Percentiles rank a stretch among this genome's conserved stretches.
phyloP scores from a whole-genome alignment of 73 alveolate species.

The Paramecium primaurelia region DNA sequence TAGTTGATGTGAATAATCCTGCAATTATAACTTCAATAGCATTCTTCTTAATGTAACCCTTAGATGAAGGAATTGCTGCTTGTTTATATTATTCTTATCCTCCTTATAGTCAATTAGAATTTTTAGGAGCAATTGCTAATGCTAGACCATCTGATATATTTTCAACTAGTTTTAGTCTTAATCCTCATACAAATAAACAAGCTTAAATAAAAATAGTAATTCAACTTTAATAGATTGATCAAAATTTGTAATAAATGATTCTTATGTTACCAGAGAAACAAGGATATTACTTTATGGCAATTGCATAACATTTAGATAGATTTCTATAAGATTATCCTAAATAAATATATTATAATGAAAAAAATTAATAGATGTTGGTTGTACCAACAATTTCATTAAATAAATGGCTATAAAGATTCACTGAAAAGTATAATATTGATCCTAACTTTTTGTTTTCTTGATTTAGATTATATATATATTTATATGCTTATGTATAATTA shows the following conservation, averaged over 20 bases:
- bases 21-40: conserved; percentile 68
- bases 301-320: conserved; percentile 84
- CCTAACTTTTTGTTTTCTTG: conserved; percentile 90
- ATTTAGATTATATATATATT: not conserved
- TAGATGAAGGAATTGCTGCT: conserved; percentile 82
- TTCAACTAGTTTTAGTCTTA: conserved; percentile 91
- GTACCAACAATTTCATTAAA: conserved; percentile 88
- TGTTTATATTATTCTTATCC: conserved; percentile 84
- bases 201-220: conserved; percentile 77
- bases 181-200: conserved; percentile 82
- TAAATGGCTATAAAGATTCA: conserved; percentile 88
- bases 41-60: conserved; percentile 73
- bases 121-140: conserved; percentile 94
- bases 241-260: conserved; percentile 68
- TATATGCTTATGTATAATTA: not conserved
- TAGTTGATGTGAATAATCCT: conserved; percentile 71
- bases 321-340: conserved; percentile 84
- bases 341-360: conserved; percentile 60
- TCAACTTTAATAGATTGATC: conserved; percentile 77
- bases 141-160: conserved; percentile 94
- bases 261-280: conserved; percentile 74
- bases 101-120: conserved; percentile 84
- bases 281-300: conserved; percentile 84
- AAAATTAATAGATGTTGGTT: conserved; percentile 64
- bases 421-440: conserved; percentile 86